These are phyloP conservation scores for Annona squamosa DNA, from an alignment of 164 flowering plant species.

Conservation along the genomic window DNA sequence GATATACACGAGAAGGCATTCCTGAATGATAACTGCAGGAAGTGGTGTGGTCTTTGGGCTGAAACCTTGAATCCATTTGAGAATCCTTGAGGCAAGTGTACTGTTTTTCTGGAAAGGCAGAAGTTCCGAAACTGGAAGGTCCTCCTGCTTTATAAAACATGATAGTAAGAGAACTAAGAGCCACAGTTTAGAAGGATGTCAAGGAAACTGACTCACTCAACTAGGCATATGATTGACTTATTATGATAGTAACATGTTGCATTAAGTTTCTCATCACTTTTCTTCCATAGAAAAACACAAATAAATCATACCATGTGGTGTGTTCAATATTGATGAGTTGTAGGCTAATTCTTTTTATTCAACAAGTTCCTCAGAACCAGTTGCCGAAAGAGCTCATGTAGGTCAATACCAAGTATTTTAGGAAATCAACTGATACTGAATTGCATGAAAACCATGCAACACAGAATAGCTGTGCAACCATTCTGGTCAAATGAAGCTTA, in stretches of 20 bases:
- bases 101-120: conserved; percentile 87
- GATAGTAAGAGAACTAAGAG: neutral
- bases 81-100: conserved; percentile 68
- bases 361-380: neutral
- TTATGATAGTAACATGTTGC: neutral
- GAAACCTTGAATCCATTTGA: conserved; percentile 51
- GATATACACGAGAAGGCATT: conserved; percentile 69
- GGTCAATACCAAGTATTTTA: neutral
- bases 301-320: neutral
- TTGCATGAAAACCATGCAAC: neutral
- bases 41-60: conserved; percentile 61
- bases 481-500: neutral
- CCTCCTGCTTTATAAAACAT: conserved; percentile 42
- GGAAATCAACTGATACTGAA: neutral
- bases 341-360: neutral
- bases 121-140: conserved; percentile 50
- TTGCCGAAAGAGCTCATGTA: neutral
- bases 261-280: neutral
- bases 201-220: neutral
- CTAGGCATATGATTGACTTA: neutral
- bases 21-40: conserved; percentile 78
- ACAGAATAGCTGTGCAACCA: conserved; percentile 1
- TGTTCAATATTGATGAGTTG: neutral
- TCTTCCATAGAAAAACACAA: neutral
- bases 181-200: neutral